Conservation (phyloP, 2,329 filamentous ascomycete genomes). For the Intubia oerlemansii region DNA sequence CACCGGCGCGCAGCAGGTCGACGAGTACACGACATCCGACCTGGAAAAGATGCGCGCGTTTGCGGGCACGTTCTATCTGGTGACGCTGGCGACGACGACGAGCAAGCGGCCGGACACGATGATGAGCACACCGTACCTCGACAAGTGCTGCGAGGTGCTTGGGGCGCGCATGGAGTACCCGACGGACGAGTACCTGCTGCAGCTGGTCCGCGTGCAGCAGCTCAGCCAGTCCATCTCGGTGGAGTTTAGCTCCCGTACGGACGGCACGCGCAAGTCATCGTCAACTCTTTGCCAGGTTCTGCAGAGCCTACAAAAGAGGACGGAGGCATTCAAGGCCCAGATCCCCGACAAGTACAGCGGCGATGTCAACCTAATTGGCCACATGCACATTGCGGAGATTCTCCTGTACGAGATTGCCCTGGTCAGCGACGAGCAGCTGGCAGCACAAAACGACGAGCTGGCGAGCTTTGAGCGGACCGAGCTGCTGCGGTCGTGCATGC, state of each 20-base stretch:
- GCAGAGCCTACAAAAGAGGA: slow-evolving; percentile 21
- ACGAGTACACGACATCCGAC: slow-evolving; percentile 1
- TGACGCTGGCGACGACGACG: slow-evolving; percentile 19
- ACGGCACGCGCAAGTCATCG: slow-evolving; percentile 12
- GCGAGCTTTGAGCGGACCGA: slow-evolving; percentile 18
- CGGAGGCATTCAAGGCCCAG: slow-evolving; percentile 12
- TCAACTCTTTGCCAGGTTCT: slow-evolving; percentile 20
- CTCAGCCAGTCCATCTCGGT: slow-evolving; percentile 24
- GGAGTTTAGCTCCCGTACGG: no score
- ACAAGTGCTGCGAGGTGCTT: slow-evolving; percentile 21
- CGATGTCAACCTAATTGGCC: slow-evolving; percentile 20
- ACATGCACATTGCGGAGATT: slow-evolving; percentile 22
- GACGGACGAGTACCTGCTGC: slow-evolving; percentile 21
- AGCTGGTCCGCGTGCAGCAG: slow-evolving; percentile 25
- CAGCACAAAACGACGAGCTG: no score
- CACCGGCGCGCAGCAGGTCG: background rate
- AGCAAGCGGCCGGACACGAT: slow-evolving; percentile 24
- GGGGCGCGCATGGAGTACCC: slow-evolving; percentile 20
- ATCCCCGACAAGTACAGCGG: slow-evolving; percentile 1
- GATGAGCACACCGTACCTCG: slow-evolving; percentile 23
- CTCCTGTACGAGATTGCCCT: slow-evolving; percentile 25
- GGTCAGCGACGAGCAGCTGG: slow-evolving; percentile 16
- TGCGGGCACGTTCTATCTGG: slow-evolving; percentile 26
- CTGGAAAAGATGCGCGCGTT: slow-evolving; percentile 24
- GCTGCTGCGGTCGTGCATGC: slow-evolving; percentile 23